Percentiles rank a stretch among this genome's conserved stretches.
phyloP scores from a whole-genome alignment of 805 yeast genomes.

The Danielia oregonensis region DNA sequence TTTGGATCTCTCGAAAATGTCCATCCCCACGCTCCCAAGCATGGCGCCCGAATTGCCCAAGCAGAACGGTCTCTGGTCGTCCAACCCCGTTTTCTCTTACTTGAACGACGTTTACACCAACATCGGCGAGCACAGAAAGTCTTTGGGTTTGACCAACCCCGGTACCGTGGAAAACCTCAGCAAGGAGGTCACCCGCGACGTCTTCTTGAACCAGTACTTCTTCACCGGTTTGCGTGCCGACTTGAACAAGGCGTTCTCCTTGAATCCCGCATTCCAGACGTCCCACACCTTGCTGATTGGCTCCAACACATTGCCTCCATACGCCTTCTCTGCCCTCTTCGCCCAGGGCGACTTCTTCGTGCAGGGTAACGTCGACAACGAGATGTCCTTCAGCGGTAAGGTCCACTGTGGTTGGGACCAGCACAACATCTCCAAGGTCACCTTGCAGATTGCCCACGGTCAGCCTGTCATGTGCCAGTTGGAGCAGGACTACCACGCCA shows the following conservation, averaged over 20 bases:
- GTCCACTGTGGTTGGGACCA: slow-evolving; percentile 88
- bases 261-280: slow-evolving; percentile 95
- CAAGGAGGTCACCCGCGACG: slow-evolving; percentile 93
- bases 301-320: slow-evolving; percentile 79
- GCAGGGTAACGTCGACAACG: slow-evolving; percentile 91
- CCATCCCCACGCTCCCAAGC: slow-evolving; percentile 55
- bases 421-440: slow-evolving; percentile 72
- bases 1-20: slow-evolving; percentile 45
- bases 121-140: slow-evolving; percentile 71
- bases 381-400: slow-evolving; percentile 80
- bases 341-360: slow-evolving; percentile 81
- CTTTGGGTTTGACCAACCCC: slow-evolving; percentile 83
- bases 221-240: slow-evolving; percentile 97
- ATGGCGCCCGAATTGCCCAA: slow-evolving; percentile 52
- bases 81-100: slow-evolving; percentile 79
- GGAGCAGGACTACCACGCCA: slow-evolving; percentile 92
- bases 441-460: slow-evolving; percentile 80
- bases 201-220: slow-evolving; percentile 81
- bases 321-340: slow-evolving; percentile 85
- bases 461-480: slow-evolving; percentile 94
- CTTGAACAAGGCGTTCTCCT: slow-evolving; percentile 82
- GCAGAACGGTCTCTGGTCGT: slow-evolving; percentile 64
- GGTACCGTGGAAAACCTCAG: slow-evolving; percentile 92
- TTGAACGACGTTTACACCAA: slow-evolving; percentile 71
- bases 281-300: slow-evolving; percentile 92